Conservation (phyloP, 1,284 basidiomycete species). For the Moniliophthora roreri region DNA sequence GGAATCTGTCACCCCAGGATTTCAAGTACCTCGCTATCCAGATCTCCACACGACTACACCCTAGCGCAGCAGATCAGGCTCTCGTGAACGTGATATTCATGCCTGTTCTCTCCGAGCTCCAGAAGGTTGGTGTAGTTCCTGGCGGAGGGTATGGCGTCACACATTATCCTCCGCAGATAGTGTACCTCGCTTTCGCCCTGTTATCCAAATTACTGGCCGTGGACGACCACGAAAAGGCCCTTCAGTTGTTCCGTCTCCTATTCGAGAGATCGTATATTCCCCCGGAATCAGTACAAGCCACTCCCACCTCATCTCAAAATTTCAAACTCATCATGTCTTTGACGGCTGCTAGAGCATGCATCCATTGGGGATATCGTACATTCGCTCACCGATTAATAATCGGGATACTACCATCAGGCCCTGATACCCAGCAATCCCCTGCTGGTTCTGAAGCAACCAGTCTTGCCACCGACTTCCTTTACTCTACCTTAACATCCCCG, state of each 20-base stretch:
- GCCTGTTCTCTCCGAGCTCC: background rate
- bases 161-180: constrained; percentile 29
- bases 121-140: constrained; percentile 19
- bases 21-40: background rate
- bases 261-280: constrained; percentile 27
- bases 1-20: background rate
- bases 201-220: constrained; percentile 32
- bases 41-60: background rate
- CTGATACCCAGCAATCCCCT: background rate
- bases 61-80: background rate
- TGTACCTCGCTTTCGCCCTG: constrained; percentile 28
- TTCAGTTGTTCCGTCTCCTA: constrained; percentile 8
- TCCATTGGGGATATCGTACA: constrained; percentile 48
- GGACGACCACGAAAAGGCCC: constrained; percentile 29
- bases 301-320: constrained; percentile 33
- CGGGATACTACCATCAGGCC: constrained; percentile 16
- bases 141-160: constrained; percentile 23
- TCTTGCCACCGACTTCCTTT: constrained; percentile 35
- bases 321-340: constrained; percentile 44
- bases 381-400: constrained; percentile 38
- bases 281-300: constrained; percentile 37
- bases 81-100: constrained; percentile 1
- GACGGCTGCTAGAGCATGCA: constrained; percentile 44
- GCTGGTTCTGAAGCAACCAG: constrained; percentile 17
- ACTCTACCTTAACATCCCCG: constrained; percentile 37